Conservation (phyloP, 306 rosid species). For the Macrotyloma uniflorum region DNA sequence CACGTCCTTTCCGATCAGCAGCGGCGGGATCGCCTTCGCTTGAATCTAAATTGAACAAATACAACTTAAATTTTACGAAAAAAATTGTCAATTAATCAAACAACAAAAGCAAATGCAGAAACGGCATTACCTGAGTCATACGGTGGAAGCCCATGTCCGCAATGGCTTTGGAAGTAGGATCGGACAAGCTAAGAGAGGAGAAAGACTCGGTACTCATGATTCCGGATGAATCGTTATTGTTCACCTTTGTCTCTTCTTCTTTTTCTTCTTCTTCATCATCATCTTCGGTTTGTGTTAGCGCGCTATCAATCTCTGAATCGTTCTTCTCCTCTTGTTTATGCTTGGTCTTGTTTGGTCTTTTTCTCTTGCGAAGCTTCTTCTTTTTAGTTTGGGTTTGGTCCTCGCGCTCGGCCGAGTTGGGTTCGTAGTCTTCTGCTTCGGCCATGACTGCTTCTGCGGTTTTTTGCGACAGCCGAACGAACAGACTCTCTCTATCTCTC, state of each 20-base stretch:
- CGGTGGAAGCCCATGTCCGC: constrained; percentile 58
- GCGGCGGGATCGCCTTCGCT: constrained; percentile 72
- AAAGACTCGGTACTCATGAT: constrained; percentile 69
- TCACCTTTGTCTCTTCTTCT: constrained; percentile 29
- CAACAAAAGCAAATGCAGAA: neutral
- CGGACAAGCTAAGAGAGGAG: constrained; percentile 62
- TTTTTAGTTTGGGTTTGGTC: constrained; percentile 40
- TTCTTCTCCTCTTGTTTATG: constrained; percentile 31
- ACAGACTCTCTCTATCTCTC: neutral
- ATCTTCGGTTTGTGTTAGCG: neutral
- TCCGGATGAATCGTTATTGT: constrained; percentile 42
- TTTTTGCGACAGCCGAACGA: neutral
- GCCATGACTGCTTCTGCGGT: constrained; percentile 42
- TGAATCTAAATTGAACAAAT: constrained; percentile 67
- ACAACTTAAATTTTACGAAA: neutral
- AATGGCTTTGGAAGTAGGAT: constrained; percentile 64
- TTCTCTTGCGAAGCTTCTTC: constrained; percentile 65
- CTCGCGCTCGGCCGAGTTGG: constrained; percentile 28
- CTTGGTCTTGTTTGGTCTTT: constrained; percentile 44
- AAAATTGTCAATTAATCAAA: neutral
- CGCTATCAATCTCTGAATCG: neutral
- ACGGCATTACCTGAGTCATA: constrained; percentile 70
- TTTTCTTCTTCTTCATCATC: constrained; percentile 30
- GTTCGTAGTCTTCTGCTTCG: constrained; percentile 30
- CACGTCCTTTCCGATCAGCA: constrained; percentile 74